A percentile compares a stretch with the other conserved stretches of the same genome.
These are phyloP conservation scores for Begonia loranthoides DNA, from an alignment of 306 rosid species.

Conservation along the genomic window DNA sequence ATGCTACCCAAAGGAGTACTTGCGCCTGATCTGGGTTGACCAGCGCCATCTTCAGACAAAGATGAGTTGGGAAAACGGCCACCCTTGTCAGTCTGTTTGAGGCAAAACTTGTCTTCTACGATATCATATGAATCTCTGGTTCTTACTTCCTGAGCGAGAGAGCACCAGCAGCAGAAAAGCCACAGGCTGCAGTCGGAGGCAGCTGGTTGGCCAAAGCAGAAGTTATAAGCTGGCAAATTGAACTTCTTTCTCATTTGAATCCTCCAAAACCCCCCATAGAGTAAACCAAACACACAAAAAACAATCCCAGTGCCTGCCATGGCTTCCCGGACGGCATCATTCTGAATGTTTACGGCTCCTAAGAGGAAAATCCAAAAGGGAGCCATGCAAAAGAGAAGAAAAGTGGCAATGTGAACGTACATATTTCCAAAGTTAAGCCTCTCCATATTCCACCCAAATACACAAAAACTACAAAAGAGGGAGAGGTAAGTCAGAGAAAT, in stretches of 20 bases:
- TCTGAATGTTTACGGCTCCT: conserved; percentile 80
- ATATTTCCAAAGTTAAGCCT: conserved; percentile 91
- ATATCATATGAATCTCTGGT: conserved; percentile 59
- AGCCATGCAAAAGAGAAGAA: conserved; percentile 69
- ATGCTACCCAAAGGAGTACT: conserved; percentile 28
- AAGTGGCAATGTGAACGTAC: conserved; percentile 85
- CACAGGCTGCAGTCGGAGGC: conserved; percentile 68
- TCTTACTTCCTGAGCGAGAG: conserved; percentile 88
- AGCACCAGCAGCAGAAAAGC: conserved; percentile 92
- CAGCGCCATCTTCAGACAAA: conserved; percentile 36
- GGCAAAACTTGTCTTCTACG: conserved; percentile 36
- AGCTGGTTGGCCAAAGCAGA: conserved; percentile 59
- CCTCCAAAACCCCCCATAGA: conserved; percentile 98
- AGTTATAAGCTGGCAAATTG: conserved; percentile 59
- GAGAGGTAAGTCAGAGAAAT: conserved; percentile 67
- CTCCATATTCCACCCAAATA: conserved; percentile 95
- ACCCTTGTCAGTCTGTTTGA: conserved; percentile 11
- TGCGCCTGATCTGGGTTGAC: conserved; percentile 19
- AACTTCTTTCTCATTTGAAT: conserved; percentile 87
- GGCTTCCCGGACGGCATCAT: conserved; percentile 42
- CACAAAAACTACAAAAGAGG: conserved; percentile 72
- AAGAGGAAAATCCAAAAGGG: conserved; percentile 81
- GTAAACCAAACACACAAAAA: conserved; percentile 73
- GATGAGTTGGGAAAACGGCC: conserved; percentile 27
- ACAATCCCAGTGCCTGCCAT: conserved; percentile 46